phyloP scores from a whole-genome alignment of 2,329 filamentous ascomycete species.

The Fusarium keratoplasticum region DNA sequence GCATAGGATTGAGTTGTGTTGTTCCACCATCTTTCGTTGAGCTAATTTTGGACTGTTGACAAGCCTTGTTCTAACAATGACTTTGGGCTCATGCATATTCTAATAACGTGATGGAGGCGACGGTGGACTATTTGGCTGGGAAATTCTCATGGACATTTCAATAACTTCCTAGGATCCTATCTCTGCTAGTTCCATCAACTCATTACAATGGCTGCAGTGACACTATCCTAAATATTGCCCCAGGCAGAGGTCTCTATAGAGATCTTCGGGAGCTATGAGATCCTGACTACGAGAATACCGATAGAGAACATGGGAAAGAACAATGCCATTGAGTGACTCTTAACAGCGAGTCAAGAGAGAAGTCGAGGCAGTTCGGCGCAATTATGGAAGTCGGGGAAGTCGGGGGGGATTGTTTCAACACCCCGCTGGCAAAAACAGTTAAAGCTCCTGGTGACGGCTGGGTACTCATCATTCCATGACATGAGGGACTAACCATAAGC shows the following conservation, averaged over 20 bases:
- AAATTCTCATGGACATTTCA: too few relatives aligned
- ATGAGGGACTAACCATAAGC: background rate
- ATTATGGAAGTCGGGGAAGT: background rate
- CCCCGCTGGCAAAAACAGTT: background rate
- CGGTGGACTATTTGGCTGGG: too few relatives aligned
- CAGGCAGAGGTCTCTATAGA: too few relatives aligned
- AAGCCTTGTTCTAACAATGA: too few relatives aligned
- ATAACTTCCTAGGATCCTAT: too few relatives aligned
- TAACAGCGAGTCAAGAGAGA: background rate
- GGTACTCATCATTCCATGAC: background rate
- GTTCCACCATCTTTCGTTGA: background rate
- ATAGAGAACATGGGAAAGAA: background rate
- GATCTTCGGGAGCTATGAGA: too few relatives aligned
- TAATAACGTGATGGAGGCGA: too few relatives aligned
- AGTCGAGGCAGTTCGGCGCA: background rate
- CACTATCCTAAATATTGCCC: too few relatives aligned
- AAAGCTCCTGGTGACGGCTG: background rate
- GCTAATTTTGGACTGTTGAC: background rate
- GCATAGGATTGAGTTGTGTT: background rate
- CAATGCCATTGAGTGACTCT: background rate
- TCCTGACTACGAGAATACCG: background rate
- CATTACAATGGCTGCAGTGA: too few relatives aligned
- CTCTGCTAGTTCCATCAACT: too few relatives aligned
- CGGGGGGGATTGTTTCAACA: background rate
- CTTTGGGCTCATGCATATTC: too few relatives aligned